Evolutionary conservation across 1,139 yeast species (phyloP).

Genomic region (Suhomyces choctaworum): DNA sequence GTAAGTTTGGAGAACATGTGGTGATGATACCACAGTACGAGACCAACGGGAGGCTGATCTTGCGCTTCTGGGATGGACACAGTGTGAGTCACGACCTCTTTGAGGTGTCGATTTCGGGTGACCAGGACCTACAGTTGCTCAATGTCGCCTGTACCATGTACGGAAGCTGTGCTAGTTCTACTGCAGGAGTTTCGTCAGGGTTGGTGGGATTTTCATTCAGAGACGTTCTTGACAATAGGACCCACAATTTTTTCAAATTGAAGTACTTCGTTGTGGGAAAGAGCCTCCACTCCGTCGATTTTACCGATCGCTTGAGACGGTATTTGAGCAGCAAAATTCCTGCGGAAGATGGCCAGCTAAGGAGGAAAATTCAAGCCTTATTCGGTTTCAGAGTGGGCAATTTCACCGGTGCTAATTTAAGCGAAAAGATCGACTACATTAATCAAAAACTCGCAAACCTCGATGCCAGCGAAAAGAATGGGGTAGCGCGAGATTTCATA

Average conservation of each 20-base stretch:
- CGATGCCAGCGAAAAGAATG: slow-evolving; percentile 1
- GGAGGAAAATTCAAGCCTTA: background rate
- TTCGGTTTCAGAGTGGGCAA: slow-evolving; percentile 3
- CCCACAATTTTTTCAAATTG: slow-evolving; percentile 3
- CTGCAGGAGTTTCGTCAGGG: slow-evolving; percentile 1
- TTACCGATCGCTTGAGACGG: background rate
- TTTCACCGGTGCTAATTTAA: background rate
- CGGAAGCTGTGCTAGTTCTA: background rate
- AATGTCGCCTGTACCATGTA: slow-evolving; percentile 5
- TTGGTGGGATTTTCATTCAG: slow-evolving; percentile 3
- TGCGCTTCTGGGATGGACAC: slow-evolving; percentile 5
- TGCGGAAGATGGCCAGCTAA: background rate
- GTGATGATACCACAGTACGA: slow-evolving; percentile 4
- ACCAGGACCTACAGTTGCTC: background rate
- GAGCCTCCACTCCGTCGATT: background rate
- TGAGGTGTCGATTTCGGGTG: slow-evolving; percentile 1
- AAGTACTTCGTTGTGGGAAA: slow-evolving; percentile 1
- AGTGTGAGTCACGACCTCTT: background rate
- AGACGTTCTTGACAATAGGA: slow-evolving; percentile 2
- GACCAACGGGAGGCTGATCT: slow-evolving; percentile 1
- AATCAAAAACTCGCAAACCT: background rate
- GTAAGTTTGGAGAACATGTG: slow-evolving; percentile 2
- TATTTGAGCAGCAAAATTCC: background rate
- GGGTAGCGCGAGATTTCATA: background rate
- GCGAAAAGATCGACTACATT: background rate